phyloP scores from a whole-genome alignment of 208 protist genomes.

The Acanthamoeba castellanii region DNA sequence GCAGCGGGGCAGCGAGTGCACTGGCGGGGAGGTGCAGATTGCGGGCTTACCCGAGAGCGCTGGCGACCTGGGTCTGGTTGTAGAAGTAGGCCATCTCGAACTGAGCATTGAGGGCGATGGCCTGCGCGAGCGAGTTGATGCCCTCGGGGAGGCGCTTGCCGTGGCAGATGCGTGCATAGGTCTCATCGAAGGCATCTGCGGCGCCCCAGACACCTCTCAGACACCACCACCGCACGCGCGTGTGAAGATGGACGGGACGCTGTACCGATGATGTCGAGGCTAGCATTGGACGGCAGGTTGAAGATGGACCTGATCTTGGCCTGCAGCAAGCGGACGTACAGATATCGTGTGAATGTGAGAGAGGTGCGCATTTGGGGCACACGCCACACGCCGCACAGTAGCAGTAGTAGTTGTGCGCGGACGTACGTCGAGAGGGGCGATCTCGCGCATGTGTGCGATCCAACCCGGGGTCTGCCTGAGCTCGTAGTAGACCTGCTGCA shows the following conservation, averaged over 20 bases:
- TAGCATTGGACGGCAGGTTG: neutral
- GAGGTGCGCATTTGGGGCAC: neutral
- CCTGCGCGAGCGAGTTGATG: neutral
- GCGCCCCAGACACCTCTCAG: neutral
- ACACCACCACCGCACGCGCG: neutral
- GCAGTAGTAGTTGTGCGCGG: neutral
- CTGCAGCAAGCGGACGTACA: neutral
- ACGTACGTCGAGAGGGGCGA: neutral
- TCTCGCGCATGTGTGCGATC: neutral
- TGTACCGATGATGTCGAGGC: constrained; percentile 18
- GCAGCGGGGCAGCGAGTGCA: no score
- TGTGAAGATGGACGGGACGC: no score
- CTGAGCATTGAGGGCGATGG: neutral
- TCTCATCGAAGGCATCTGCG: constrained; percentile 13
- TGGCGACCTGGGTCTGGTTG: neutral
- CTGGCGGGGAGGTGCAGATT: no score
- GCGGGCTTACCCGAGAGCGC: neutral
- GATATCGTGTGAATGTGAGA: neutral
- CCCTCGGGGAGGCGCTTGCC: neutral
- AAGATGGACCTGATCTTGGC: constrained; percentile 45
- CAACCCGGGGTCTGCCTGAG: neutral
- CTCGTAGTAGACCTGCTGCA: constrained; percentile 7
- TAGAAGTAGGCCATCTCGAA: constrained; percentile 44
- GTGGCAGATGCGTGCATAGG: constrained; percentile 17
- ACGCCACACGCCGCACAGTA: no score